Evolutionary conservation across 352 stramenopile species (phyloP).

Genomic region (Phytophthora sansomeana): DNA sequence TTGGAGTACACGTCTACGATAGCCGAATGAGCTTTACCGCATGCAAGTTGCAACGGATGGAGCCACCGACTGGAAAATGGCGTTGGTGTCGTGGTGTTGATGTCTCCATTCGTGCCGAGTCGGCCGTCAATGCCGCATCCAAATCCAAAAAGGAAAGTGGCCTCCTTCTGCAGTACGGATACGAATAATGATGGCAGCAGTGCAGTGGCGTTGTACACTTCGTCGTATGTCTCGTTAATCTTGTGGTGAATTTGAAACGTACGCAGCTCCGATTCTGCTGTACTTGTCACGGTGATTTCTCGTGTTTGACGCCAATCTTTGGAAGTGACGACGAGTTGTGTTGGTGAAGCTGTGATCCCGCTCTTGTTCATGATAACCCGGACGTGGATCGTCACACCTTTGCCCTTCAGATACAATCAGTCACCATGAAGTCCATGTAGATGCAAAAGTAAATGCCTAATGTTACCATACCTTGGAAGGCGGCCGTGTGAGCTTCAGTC

Average conservation of each 20-base stretch:
- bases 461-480: constrained; percentile 50
- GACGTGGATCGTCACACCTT: constrained; percentile 70
- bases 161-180: constrained; percentile 74
- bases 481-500: constrained; percentile 57
- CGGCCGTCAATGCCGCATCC: constrained; percentile 64
- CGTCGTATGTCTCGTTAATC: constrained; percentile 61
- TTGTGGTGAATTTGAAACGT: constrained; percentile 84
- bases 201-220: constrained; percentile 53
- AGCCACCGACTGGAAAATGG: constrained; percentile 73
- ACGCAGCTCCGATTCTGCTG: constrained; percentile 56
- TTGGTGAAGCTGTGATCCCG: constrained; percentile 55
- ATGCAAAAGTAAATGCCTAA: not conserved
- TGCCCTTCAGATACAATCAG: constrained; percentile 33
- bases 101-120: constrained; percentile 56
- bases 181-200: constrained; percentile 73
- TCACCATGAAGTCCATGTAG: not conserved
- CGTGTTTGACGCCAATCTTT: constrained; percentile 61
- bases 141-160: constrained; percentile 78
- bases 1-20: constrained; percentile 82
- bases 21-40: constrained; percentile 70
- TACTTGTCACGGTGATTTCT: constrained; percentile 53
- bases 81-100: constrained; percentile 55
- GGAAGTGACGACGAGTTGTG: constrained; percentile 59
- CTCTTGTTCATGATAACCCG: constrained; percentile 71
- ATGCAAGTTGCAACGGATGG: constrained; percentile 73